These are phyloP conservation scores for Lophium mytilinum DNA, from an alignment of 495 filamentous ascomycete species.

Conservation along the genomic window DNA sequence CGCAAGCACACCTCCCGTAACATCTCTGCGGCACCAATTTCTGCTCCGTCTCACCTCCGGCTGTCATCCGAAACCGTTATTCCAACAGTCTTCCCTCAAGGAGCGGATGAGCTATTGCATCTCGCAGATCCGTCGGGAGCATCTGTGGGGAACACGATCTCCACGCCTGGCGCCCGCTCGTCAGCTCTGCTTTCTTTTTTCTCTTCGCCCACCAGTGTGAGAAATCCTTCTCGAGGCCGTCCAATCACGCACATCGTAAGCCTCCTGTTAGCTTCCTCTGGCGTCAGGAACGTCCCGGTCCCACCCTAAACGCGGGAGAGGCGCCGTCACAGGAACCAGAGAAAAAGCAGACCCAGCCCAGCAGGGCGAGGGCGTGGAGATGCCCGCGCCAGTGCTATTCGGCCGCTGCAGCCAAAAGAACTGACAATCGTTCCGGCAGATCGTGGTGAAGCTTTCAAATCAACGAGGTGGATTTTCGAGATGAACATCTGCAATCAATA, in stretches of 20 bases:
- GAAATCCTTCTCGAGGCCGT: too few relatives aligned
- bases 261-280: too few relatives aligned
- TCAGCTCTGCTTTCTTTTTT: not conserved
- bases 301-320: not conserved
- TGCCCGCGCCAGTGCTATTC: too few relatives aligned
- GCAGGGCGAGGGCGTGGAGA: too few relatives aligned
- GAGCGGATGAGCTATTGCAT: not conserved
- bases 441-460: too few relatives aligned
- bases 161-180: not conserved
- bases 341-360: not conserved
- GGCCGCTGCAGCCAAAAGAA: too few relatives aligned
- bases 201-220: not conserved
- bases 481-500: too few relatives aligned
- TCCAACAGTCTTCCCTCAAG: too few relatives aligned
- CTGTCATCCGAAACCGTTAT: not conserved
- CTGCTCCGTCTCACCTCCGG: not conserved
- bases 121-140: not conserved
- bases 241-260: too few relatives aligned
- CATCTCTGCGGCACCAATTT: not conserved
- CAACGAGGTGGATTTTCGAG: too few relatives aligned
- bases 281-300: not conserved
- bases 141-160: not conserved
- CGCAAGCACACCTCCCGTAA: too few relatives aligned
- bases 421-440: too few relatives aligned
- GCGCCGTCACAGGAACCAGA: not conserved